Evolutionary conservation across 2,329 filamentous ascomycete species (phyloP), one percentile per base, ranked within the genome.

Genomic region (Colletotrichum lupini): DNA sequence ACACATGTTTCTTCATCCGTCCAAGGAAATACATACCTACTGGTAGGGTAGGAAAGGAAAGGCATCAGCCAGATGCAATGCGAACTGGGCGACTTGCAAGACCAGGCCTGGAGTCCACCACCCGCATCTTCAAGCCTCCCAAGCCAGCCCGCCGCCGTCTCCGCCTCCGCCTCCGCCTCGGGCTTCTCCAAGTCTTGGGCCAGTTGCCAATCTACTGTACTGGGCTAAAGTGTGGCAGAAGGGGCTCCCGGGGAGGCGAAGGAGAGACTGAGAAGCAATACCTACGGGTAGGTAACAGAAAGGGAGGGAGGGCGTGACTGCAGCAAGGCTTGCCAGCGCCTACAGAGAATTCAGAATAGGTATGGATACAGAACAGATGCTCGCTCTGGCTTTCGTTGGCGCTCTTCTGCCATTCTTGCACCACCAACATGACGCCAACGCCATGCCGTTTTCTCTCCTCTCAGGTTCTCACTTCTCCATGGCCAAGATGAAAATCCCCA

Each of bases 221-320:
- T 22, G 12, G 58, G 9, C 7, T 11, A 14, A 4, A 46, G 2
- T 5, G 42, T 37, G 28, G 26, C 42, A 28, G n/a, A 32, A 26
- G 46, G 19, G 42, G 42, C 19, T 49, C 42, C 19, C 19, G 42
- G 42, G 19, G 8, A 9, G 19, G 42, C 42, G 16, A n/a, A 49
- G 3, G 42, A 49, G 42, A n/a, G 6, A 14, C 19, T 49, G n/a
- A 32, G 52, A 28, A 19, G n/a, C 32, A 32, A 32, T 4, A 32
- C 32, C 8, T 32, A 30, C 8, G 30, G 30, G 32, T 32, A 32
- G 32, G 8, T 32, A 32, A 32, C 32, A 32, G 42, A 9, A 6
- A 42, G 37, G 22, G 35, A 30, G 32, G 55, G 22, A 26, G 35
- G 63, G 64, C 60, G 64, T 68, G 68, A 72, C 68, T 58, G 64